Evolutionary conservation across 306 rosid species (phyloP).

Genomic region (Argentina anserina): DNA sequence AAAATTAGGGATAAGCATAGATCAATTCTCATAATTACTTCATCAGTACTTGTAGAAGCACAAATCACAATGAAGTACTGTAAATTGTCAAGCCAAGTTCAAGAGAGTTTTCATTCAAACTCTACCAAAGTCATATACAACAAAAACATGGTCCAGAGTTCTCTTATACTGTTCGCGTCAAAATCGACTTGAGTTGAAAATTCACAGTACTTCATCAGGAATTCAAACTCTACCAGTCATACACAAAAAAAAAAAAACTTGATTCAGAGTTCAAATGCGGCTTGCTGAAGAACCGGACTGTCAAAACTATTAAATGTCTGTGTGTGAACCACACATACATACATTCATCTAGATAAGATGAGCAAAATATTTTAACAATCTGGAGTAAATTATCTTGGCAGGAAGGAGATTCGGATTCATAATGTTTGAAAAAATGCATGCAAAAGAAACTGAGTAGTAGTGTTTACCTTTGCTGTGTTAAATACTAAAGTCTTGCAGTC

Average conservation of each 20-base stretch:
- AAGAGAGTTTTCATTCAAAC: not conserved
- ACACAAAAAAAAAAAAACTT: no score
- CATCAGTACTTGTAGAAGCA: not conserved
- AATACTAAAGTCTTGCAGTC: conserved; percentile 85
- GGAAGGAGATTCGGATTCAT: not conserved
- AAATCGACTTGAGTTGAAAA: no score
- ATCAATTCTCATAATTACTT: not conserved
- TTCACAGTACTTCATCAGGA: no score
- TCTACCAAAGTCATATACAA: not conserved
- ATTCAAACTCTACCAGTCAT: no score
- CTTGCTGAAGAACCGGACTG: no score
- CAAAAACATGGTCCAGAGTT: not conserved
- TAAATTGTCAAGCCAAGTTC: not conserved
- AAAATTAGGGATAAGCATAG: not conserved
- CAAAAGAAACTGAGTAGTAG: conserved; percentile 15
- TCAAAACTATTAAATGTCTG: no score
- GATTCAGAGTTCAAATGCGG: no score
- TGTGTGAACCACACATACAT: no score
- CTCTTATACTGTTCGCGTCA: no score
- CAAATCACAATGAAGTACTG: not conserved
- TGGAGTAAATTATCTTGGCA: not conserved
- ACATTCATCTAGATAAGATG: not conserved
- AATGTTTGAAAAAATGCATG: conserved; percentile 4
- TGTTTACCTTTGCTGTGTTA: conserved; percentile 87
- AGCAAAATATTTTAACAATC: not conserved